Percentiles rank a stretch among this genome's conserved stretches.
phyloP scores from a whole-genome alignment of 169 alveolate genomes.

The Cystoisospora suis region DNA sequence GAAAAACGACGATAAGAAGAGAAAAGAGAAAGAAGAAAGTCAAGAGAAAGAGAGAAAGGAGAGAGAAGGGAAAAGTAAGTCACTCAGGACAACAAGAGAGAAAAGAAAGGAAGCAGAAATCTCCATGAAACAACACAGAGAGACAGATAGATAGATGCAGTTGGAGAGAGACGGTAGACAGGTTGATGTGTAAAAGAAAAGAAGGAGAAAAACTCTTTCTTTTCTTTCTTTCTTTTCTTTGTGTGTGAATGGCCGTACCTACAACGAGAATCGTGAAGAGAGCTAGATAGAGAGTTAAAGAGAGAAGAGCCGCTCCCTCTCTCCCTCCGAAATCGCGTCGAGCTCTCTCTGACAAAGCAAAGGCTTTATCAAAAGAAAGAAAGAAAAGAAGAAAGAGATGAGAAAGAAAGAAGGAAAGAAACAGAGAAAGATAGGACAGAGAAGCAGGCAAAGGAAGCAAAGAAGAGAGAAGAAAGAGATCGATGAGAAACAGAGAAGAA shows the following conservation, averaged over 20 bases:
- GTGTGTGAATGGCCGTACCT: no score
- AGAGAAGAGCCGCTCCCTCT: constrained; percentile 66
- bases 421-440: background rate
- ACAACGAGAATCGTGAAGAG: constrained; percentile 62
- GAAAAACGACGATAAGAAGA: background rate
- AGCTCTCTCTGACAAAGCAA: constrained; percentile 69
- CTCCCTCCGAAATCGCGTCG: constrained; percentile 65
- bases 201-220: background rate
- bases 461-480: background rate
- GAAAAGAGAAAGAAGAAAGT: background rate
- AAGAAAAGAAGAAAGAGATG: background rate
- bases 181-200: no score
- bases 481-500: background rate
- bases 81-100: background rate
- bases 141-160: background rate
- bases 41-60: background rate
- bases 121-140: background rate
- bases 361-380: constrained; percentile 37
- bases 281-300: constrained; percentile 54
- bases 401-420: background rate
- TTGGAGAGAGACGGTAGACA: background rate
- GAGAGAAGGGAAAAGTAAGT: background rate
- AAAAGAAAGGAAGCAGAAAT: background rate
- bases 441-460: background rate
- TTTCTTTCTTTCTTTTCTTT: no score